These are phyloP conservation scores for Trebouxia sp. DNA, from an alignment of 139 green algal species.

Conservation along the genomic window DNA sequence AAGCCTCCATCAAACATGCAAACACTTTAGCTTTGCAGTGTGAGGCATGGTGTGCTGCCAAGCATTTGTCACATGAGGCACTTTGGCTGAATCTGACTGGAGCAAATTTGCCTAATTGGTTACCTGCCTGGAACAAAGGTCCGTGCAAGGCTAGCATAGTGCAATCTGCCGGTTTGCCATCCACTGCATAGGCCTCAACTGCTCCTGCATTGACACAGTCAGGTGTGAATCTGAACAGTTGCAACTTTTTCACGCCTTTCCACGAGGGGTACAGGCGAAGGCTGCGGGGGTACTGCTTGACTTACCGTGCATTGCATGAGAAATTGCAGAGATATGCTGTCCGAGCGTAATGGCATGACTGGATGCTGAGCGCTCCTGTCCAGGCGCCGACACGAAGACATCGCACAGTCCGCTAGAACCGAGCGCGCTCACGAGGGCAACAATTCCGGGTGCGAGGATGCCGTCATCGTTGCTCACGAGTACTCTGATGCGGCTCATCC, in stretches of 20 bases:
- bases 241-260: too few species aligned
- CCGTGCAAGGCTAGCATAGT: slow-evolving; percentile 13
- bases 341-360: slow-evolving; percentile 20
- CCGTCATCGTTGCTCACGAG: slow-evolving; percentile 16
- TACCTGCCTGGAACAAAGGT: slow-evolving; percentile 16
- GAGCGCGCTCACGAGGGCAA: not conserved
- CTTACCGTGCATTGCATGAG: not conserved
- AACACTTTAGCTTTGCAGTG: too few species aligned
- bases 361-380: not conserved
- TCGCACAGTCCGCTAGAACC: not conserved
- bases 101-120: not conserved
- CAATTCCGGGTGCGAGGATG: not conserved
- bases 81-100: too few species aligned
- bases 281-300: too few species aligned
- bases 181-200: slow-evolving; percentile 14
- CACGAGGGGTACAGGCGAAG: too few species aligned
- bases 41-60: too few species aligned
- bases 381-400: not conserved
- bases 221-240: too few species aligned
- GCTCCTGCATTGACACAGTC: not conserved
- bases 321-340: not conserved
- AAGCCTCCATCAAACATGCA: not conserved
- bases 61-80: too few species aligned
- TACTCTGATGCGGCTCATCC: not conserved
- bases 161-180: slow-evolving; percentile 9